These are phyloP conservation scores for Puccinia novopanici DNA, from an alignment of 1,284 basidiomycete genomes.

Conservation along the genomic window DNA sequence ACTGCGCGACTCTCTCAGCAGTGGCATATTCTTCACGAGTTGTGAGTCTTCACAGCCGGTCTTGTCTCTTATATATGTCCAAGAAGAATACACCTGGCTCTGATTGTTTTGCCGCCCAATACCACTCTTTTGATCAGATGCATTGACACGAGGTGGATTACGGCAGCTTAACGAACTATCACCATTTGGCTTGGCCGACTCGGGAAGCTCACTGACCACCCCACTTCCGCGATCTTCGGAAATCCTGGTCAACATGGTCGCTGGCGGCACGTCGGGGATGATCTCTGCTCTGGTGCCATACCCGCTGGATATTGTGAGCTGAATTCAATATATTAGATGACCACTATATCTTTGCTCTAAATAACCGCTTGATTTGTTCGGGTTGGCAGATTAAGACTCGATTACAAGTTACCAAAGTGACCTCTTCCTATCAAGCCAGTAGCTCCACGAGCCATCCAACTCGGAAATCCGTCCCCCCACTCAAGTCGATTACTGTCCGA, in stretches of 20 bases:
- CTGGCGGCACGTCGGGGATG: slow-evolving; percentile 56
- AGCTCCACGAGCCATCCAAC: neutral
- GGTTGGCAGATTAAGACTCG: slow-evolving; percentile 43
- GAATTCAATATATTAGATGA: neutral
- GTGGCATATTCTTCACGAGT: slow-evolving; percentile 56
- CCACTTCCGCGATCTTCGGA: slow-evolving; percentile 53
- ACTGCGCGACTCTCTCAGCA: slow-evolving; percentile 55
- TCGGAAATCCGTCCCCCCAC: too few species aligned
- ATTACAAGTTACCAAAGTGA: slow-evolving; percentile 48
- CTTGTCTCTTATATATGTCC: too few species aligned
- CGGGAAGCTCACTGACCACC: slow-evolving; percentile 4
- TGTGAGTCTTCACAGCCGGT: slow-evolving; percentile 50
- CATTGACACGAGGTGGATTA: slow-evolving; percentile 20
- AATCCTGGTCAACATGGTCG: slow-evolving; percentile 54
- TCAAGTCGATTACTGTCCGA: neutral
- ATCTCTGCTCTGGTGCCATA: slow-evolving; percentile 56
- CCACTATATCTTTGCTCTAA: neutral
- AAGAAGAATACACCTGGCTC: too few species aligned
- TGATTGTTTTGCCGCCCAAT: neutral
- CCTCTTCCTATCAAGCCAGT: slow-evolving; percentile 37
- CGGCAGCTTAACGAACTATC: slow-evolving; percentile 8
- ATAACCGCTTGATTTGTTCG: neutral
- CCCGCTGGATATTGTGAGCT: slow-evolving; percentile 53
- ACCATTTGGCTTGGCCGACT: slow-evolving; percentile 20
- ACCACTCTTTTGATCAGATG: slow-evolving; percentile 11